Percentiles rank a stretch among this genome's conserved stretches.
phyloP scores from a whole-genome alignment of 2,329 filamentous ascomycete genomes.

The Colletotrichum sp. region DNA sequence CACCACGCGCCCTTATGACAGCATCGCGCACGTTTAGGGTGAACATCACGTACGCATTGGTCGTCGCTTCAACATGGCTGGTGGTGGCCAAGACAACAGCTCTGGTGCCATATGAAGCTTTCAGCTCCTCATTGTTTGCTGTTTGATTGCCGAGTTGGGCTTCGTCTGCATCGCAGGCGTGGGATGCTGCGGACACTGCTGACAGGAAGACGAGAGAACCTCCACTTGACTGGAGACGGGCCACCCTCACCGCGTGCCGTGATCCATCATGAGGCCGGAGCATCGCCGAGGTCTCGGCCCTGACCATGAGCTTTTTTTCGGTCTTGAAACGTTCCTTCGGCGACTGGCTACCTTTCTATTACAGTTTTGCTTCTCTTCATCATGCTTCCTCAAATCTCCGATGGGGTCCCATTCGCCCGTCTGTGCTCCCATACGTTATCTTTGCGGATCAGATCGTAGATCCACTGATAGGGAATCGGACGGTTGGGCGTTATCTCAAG shows the following conservation, averaged over 20 bases:
- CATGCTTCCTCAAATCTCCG: slow-evolving; percentile 3
- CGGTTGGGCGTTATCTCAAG: slow-evolving; percentile 10
- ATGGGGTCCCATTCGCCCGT: background rate
- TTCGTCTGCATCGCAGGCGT: background rate
- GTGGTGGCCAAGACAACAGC: background rate
- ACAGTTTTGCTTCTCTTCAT: slow-evolving; percentile 2
- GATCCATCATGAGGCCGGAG: slow-evolving; percentile 17
- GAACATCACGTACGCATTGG: background rate
- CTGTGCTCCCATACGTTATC: slow-evolving; percentile 13
- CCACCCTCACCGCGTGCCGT: background rate
- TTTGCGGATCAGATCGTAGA: slow-evolving; percentile 21
- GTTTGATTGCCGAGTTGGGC: background rate
- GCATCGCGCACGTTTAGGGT: background rate
- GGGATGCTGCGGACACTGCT: background rate
- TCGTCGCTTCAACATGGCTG: background rate
- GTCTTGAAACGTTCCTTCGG: background rate
- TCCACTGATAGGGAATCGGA: slow-evolving; percentile 18
- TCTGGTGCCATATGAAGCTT: background rate
- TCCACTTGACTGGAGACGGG: slow-evolving; percentile 13
- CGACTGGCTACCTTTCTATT: background rate
- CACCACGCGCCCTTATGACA: slow-evolving; percentile 15
- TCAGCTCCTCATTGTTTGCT: background rate
- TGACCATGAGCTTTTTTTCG: slow-evolving; percentile 3
- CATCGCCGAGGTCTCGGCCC: slow-evolving; percentile 7
- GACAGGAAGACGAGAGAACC: background rate